Percentiles rank a stretch among this genome's conserved stretches.
Evolutionary conservation across 1,284 basidiomycete species (phyloP).

Genomic region (Meripilus lineatus): DNA sequence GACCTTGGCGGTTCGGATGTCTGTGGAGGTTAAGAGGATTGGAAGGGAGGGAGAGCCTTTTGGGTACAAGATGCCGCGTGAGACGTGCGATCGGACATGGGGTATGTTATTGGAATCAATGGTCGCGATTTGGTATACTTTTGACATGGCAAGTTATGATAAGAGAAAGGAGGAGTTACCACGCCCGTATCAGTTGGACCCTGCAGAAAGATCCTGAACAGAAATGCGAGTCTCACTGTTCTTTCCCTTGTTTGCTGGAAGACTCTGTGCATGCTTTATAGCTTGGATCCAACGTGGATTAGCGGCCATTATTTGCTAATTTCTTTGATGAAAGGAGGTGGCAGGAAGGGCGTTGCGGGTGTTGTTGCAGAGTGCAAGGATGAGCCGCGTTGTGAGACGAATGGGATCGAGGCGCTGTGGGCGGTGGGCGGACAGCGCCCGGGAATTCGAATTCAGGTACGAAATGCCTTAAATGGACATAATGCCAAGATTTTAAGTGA

Average conservation of each 20-base stretch:
- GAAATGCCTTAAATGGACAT: no score
- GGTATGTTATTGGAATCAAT: conserved; percentile 40
- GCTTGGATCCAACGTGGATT: conserved; percentile 47
- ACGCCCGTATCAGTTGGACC: no score
- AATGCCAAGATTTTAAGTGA: no score
- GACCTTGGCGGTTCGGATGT: conserved; percentile 53
- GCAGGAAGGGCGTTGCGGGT: no score
- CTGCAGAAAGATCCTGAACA: neutral
- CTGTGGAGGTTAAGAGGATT: conserved; percentile 54
- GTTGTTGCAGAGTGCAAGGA: no score
- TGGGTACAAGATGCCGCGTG: conserved; percentile 49
- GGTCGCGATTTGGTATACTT: conserved; percentile 61
- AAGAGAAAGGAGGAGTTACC: neutral
- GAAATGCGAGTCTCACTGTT: conserved; percentile 33
- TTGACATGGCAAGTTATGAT: neutral
- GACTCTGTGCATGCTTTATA: conserved; percentile 39
- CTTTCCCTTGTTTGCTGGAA: conserved; percentile 37
- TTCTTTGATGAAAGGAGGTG: no score
- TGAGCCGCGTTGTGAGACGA: no score
- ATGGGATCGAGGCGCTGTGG: no score
- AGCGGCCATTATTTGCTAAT: conserved; percentile 14
- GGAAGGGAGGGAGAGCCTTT: conserved; percentile 41
- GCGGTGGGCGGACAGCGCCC: no score
- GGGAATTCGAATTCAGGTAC: no score
- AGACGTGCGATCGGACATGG: conserved; percentile 55